These are phyloP conservation scores for Hypoxylon lienhwacheense DNA, from an alignment of 495 filamentous ascomycete species.

Conservation along the genomic window DNA sequence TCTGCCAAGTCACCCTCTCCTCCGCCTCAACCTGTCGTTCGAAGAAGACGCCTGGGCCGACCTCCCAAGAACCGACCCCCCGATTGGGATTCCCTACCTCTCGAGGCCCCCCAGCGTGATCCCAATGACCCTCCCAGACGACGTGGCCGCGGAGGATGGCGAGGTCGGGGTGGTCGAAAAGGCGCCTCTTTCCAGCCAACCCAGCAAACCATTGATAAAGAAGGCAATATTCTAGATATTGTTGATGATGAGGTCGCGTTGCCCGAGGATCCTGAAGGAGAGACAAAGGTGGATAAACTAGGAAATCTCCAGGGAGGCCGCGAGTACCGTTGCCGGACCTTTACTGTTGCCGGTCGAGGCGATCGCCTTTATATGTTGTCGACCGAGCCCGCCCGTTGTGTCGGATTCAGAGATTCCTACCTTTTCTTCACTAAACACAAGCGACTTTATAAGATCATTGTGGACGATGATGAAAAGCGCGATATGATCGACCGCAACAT, in stretches of 20 bases:
- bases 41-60: slow-evolving; percentile 79
- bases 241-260: slow-evolving; percentile 87
- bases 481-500: slow-evolving; percentile 92
- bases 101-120: slow-evolving; percentile 59
- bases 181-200: slow-evolving; percentile 70
- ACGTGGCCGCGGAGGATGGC: slow-evolving; percentile 69
- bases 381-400: slow-evolving; percentile 93
- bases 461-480: slow-evolving; percentile 88
- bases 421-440: slow-evolving; percentile 98
- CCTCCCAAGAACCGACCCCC: slow-evolving; percentile 81
- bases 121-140: slow-evolving; percentile 60
- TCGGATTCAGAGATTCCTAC: slow-evolving; percentile 95
- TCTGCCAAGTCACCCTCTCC: slow-evolving; percentile 52
- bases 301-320: slow-evolving; percentile 78
- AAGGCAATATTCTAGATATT: slow-evolving; percentile 90
- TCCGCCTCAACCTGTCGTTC: slow-evolving; percentile 61
- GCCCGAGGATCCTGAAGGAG: slow-evolving; percentile 84
- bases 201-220: slow-evolving; percentile 88
- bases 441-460: slow-evolving; percentile 92
- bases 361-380: slow-evolving; percentile 95
- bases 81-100: slow-evolving; percentile 66
- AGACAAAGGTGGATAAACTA: slow-evolving; percentile 87
- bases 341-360: slow-evolving; percentile 82
- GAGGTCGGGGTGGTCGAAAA: slow-evolving; percentile 69
- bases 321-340: slow-evolving; percentile 92